Evolutionary conservation across 306 rosid species (phyloP), one percentile per base, ranked within the genome.

Genomic region (Boehmeria nivea): DNA sequence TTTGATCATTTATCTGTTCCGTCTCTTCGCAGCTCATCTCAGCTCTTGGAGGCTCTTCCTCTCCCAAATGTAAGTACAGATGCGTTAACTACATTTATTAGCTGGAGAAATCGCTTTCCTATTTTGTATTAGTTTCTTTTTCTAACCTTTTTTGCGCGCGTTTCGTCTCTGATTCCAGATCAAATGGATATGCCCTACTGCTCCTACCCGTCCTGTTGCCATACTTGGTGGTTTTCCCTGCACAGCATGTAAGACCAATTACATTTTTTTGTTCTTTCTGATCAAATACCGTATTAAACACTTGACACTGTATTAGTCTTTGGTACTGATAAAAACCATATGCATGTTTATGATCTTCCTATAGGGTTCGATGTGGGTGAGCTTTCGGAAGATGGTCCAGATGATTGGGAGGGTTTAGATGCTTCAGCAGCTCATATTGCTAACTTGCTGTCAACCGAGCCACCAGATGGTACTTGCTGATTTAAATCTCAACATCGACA

Each of bases 151-250:
- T 25, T 22, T n/a, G 33, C 53, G 26, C n/a, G 26, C 12, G 8
- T 33, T 54, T 37, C 15, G 27, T 34, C 34, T 26, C 21, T 71
- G 71, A n/a, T 63, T 12, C 58, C 79, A 93, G 99, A 87, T 93
- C 71, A 93, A 93, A 72, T 93, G 99, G 99, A 93, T 93, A 69
- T 93, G 99, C 65, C 99, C 99, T 12, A 93, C 99, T 48, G 99
- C 99, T 56, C 99, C 96, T n/a, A 93, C 94, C 34, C 96, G 96
- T 63, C 89, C 95, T 2, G 99, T 93, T 54, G 80, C 96, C 3
- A 51, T 78, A 24, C 88, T 93, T 12, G 99, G 99, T 26, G 99
- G 99, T 61, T 93, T 87, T 85, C 72, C 87, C 55, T 93, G 99
- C 73, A 85, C 96, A 63, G 99, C 99, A 59, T 93, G 99, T 93